Base-by-base conservation (phyloP, 257 asterid genomes). In the Lavandula angustifolia region DNA sequence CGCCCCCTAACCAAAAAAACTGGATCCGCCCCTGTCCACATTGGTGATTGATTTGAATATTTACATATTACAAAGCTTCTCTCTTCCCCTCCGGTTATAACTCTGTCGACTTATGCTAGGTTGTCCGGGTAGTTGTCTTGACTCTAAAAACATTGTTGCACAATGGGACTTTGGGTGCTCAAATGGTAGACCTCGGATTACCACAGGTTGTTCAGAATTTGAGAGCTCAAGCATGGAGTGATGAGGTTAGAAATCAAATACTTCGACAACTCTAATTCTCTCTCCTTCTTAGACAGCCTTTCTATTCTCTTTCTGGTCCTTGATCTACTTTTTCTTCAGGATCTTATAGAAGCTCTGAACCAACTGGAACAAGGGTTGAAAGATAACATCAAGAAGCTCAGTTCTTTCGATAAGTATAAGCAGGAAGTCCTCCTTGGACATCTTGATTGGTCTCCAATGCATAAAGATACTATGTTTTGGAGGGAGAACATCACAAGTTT, bases 371-470 rank as follows among this genome's bases (percentile, higher is more conserved):
- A 67, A 75, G 96, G 92, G 37, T 65, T 91, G 77, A 84, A 81
- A 67, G 97, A 75, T 48, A 87, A 74, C 84, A 85, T 87, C 66
- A 87, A 85, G 81, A 78, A 64, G 77, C 82, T 85, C 40, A 87
- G 96, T 73, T 87, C 95, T 60, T 87, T 84, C 2, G 96, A 91
- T 32, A 85, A 81, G 82, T 87, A 85, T 78, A 87, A 91, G 84
- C 92, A 85, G 81, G 96, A 85, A 76, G 87, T 84, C 72, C 86
- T 91, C 62, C 97, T 91, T 43, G 97, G 96, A 59, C 94, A 77
- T 75, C 96, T 90, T 63, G 92, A 90, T 70, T 90, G 97, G 96
- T 77, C 92, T 38, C 96, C 96, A 8, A 87, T 87, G 97, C 97
- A 90, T 80, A 87, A 84, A 62, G 96, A 90, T 82, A 90, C 95